Evolutionary conservation across 1,284 basidiomycete species (phyloP).

Genomic region (Heimioporus retisporus): DNA sequence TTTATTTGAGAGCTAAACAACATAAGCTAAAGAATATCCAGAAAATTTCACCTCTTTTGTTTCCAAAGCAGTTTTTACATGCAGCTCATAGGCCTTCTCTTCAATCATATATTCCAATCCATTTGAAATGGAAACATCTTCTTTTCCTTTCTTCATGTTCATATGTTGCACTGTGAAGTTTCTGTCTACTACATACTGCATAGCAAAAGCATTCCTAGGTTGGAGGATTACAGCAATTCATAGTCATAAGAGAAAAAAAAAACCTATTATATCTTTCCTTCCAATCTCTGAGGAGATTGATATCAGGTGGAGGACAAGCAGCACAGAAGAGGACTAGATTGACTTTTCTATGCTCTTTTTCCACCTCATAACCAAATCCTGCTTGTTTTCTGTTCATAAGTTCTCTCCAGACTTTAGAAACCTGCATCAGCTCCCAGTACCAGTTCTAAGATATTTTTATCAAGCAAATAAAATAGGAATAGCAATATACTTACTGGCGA

Average conservation of each 20-base stretch:
- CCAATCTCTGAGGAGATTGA: conserved; percentile 17
- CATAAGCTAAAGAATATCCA: too few relatives aligned
- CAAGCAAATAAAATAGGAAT: not conserved
- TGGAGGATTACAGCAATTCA: not conserved
- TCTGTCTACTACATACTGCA: conserved; percentile 24
- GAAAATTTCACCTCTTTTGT: conserved; percentile 12
- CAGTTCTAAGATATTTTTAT: conserved; percentile 10
- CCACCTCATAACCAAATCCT: conserved; percentile 12
- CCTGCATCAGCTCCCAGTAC: conserved; percentile 22
- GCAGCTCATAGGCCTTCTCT: conserved; percentile 15
- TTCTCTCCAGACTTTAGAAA: conserved; percentile 18
- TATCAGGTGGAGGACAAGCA: conserved; percentile 20
- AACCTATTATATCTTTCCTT: not conserved
- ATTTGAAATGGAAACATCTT: conserved; percentile 22
- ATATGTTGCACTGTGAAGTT: conserved; percentile 30
- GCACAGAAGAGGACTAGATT: conserved; percentile 19
- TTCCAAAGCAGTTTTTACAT: conserved; percentile 12
- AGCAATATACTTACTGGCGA: conserved; percentile 23
- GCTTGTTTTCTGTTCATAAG: conserved; percentile 15
- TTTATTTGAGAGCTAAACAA: conserved; percentile 10
- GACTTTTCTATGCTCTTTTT: not conserved
- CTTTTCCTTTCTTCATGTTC: conserved; percentile 19
- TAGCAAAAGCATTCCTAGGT: conserved; percentile 2
- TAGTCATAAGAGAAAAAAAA: not conserved
- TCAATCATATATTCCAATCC: conserved; percentile 23